Evolutionary conservation across 1,284 basidiomycete genomes (phyloP).

Genomic region (Sanghuangporus weigelae): DNA sequence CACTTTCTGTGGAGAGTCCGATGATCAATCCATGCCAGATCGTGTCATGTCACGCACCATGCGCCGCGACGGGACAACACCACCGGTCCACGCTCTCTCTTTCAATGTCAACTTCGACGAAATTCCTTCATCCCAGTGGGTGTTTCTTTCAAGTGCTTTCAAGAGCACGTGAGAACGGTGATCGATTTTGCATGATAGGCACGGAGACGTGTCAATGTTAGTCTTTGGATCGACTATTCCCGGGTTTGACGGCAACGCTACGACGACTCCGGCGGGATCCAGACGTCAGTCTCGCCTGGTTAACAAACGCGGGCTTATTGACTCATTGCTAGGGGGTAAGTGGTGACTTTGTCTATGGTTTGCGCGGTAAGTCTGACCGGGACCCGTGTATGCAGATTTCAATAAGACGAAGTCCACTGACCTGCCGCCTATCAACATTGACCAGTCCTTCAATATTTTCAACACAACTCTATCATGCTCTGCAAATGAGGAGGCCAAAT

Average conservation of each 20-base stretch:
- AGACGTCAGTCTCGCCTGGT: neutral
- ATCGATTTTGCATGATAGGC: neutral
- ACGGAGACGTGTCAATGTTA: constrained; percentile 4
- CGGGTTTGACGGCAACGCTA: constrained; percentile 1
- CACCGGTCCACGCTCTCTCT: constrained; percentile 37
- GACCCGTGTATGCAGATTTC: constrained; percentile 23
- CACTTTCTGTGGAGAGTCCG: constrained; percentile 32
- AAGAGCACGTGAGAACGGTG: neutral
- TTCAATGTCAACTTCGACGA: constrained; percentile 38
- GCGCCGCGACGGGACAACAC: constrained; percentile 29
- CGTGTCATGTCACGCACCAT: constrained; percentile 27
- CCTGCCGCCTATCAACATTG: constrained; percentile 26
- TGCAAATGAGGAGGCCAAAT: constrained; percentile 21
- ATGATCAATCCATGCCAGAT: constrained; percentile 39
- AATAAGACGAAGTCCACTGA: constrained; percentile 22
- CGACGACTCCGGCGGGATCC: neutral
- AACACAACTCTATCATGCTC: constrained; percentile 38
- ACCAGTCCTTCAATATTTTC: constrained; percentile 36
- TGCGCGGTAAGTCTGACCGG: constrained; percentile 21
- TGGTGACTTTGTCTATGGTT: neutral
- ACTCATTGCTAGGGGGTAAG: neutral
- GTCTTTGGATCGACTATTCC: constrained; percentile 9
- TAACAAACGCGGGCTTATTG: neutral
- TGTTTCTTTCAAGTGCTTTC: neutral
- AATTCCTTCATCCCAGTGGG: constrained; percentile 2